These are phyloP conservation scores for Solanum gracilifrons DNA, from an alignment of 257 asterid species.

Conservation along the genomic window DNA sequence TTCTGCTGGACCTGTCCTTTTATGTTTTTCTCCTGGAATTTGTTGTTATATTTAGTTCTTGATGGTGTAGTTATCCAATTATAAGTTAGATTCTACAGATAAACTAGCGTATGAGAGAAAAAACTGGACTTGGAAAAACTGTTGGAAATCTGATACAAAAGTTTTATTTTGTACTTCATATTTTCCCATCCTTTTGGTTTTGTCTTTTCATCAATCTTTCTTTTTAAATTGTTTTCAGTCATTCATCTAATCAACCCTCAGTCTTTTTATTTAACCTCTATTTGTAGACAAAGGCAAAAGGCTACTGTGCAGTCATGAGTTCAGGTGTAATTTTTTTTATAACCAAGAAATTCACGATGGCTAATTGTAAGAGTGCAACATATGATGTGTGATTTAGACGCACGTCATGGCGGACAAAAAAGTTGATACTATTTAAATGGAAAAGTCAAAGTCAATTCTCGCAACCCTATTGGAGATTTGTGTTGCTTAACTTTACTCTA, in stretches of 20 bases:
- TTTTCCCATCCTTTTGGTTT: background rate
- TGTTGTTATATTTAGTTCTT: background rate
- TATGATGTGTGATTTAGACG: background rate
- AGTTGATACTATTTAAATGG: background rate
- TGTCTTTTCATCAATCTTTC: background rate
- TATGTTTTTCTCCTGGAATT: background rate
- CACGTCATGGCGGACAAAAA: background rate
- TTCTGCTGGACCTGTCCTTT: background rate
- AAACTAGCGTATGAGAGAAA: background rate
- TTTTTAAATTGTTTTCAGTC: background rate
- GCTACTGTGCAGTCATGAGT: background rate
- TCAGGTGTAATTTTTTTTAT: background rate
- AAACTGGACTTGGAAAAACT: background rate
- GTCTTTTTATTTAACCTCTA: background rate
- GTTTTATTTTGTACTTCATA: background rate
- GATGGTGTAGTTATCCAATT: background rate
- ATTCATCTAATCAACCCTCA: background rate
- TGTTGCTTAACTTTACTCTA: background rate
- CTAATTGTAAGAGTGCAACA: background rate
- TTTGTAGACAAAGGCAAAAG: background rate
- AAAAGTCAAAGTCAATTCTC: background rate
- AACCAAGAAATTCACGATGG: background rate
- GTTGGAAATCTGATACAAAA: background rate
- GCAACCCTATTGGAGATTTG: background rate
- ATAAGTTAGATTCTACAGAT: background rate